phyloP scores from a whole-genome alignment of 768 basidiomycete species.

The Amanita thiersii region DNA sequence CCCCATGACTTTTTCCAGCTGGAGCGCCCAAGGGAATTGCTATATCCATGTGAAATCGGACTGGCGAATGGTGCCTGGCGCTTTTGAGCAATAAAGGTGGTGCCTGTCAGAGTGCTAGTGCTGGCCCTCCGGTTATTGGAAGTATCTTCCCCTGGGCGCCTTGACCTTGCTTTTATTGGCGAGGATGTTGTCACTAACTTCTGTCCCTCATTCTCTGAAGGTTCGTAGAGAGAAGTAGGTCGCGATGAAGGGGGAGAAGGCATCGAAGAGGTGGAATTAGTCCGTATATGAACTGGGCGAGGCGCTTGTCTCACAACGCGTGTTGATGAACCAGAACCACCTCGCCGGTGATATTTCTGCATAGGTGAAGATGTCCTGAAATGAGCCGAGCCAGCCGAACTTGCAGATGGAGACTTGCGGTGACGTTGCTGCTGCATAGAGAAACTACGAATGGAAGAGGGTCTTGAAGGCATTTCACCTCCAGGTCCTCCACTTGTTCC shows the following conservation, averaged over 20 bases:
- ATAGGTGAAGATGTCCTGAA: constrained; percentile 71
- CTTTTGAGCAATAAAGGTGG: constrained; percentile 80
- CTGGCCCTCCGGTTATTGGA: constrained; percentile 27
- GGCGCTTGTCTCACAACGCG: constrained; percentile 63
- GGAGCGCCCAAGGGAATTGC: constrained; percentile 46
- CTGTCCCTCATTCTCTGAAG: constrained; percentile 54
- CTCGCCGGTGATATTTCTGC: constrained; percentile 71
- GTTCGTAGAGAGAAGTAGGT: constrained; percentile 71
- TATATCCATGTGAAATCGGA: constrained; percentile 33
- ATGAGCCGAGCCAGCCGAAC: constrained; percentile 65
- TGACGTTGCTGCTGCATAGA: constrained; percentile 50
- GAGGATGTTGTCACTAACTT: constrained; percentile 41
- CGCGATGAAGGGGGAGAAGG: constrained; percentile 73
- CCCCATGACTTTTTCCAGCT: constrained; percentile 93
- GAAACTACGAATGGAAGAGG: constrained; percentile 81
- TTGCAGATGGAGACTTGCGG: constrained; percentile 68
- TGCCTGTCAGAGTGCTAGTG: constrained; percentile 22
- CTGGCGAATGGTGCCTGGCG: constrained; percentile 65
- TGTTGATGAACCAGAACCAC: constrained; percentile 77
- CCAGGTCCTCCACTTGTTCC: constrained; percentile 23
- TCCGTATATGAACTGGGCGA: constrained; percentile 53
- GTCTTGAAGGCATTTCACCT: constrained; percentile 61
- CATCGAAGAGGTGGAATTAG: constrained; percentile 73
- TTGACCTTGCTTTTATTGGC: constrained; percentile 47
- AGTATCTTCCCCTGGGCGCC: constrained; percentile 36